A percentile compares a stretch with the other conserved stretches of the same genome.
Evolutionary conservation across 306 rosid genomes (phyloP).

Genomic region (Canavalia ensiformis): DNA sequence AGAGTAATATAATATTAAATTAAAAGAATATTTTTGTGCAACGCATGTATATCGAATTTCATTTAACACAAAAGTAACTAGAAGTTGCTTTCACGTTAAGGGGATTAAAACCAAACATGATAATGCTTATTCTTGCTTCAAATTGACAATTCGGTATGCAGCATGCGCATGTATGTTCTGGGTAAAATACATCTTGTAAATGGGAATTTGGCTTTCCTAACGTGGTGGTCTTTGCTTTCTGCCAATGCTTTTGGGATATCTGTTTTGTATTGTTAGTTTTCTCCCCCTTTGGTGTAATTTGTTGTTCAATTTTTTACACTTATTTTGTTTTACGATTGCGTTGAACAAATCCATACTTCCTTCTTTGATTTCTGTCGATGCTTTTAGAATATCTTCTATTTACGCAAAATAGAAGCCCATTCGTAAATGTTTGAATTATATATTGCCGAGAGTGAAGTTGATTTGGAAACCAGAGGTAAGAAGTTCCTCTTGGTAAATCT

Average conservation of each 20-base stretch:
- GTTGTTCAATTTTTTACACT: not conserved
- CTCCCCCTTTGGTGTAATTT: not conserved
- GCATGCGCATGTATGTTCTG: too few species aligned
- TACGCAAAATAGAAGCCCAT: not conserved
- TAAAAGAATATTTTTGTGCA: not conserved
- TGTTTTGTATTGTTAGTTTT: not conserved
- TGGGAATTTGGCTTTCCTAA: too few species aligned
- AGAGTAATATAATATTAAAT: not conserved
- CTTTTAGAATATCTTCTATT: not conserved
- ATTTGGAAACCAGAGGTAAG: slow-evolving; percentile 34
- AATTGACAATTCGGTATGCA: too few species aligned
- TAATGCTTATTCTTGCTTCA: too few species aligned
- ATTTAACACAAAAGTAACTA: not conserved
- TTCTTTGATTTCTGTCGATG: slow-evolving; percentile 14
- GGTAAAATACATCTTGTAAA: too few species aligned
- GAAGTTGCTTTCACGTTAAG: not conserved
- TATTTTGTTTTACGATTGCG: not conserved
- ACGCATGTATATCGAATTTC: not conserved
- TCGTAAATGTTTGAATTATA: slow-evolving; percentile 25
- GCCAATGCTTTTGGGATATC: too few species aligned
- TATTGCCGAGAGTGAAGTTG: slow-evolving; percentile 24
- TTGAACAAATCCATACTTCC: not conserved
- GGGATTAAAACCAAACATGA: too few species aligned
- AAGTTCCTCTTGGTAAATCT: slow-evolving; percentile 6
- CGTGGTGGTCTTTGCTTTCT: too few species aligned